These are phyloP conservation scores for Krasilnikovozyma curviuscula DNA, from an alignment of 768 basidiomycete species.

Conservation along the genomic window DNA sequence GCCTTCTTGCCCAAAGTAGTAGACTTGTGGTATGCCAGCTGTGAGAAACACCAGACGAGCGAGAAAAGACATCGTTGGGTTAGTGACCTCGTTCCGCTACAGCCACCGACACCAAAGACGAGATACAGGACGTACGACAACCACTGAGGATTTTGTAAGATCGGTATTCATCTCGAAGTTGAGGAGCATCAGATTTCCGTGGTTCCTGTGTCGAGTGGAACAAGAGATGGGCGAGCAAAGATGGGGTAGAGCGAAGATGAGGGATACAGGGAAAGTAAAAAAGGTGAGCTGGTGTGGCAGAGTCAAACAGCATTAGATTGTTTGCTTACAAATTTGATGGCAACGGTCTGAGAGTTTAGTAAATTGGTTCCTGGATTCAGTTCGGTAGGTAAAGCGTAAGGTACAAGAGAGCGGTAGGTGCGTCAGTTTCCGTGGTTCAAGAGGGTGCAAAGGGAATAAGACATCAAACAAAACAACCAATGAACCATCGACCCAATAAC, in stretches of 20 bases:
- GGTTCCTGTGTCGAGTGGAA: constrained; percentile 27
- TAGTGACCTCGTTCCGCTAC: no score
- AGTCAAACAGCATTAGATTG: neutral
- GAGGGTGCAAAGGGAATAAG: no score
- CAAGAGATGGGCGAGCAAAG: neutral
- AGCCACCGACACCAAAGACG: constrained; percentile 6
- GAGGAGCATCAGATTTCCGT: constrained; percentile 93
- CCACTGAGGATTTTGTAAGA: constrained; percentile 88
- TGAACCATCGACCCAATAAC: neutral
- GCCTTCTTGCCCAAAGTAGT: constrained; percentile 98
- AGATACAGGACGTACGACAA: constrained; percentile 46
- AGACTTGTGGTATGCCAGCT: constrained; percentile 97
- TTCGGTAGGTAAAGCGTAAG: no score
- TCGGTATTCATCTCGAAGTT: constrained; percentile 93
- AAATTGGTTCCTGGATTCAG: constrained; percentile 95
- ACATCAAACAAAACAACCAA: no score
- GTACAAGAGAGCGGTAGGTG: no score
- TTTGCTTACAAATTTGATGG: constrained; percentile 93
- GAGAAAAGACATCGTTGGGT: constrained; percentile 7
- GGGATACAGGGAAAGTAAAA: neutral
- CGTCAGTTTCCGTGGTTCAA: no score
- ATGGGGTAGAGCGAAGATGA: neutral
- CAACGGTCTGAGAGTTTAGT: constrained; percentile 93
- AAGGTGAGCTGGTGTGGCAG: neutral
- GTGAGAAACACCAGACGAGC: constrained; percentile 17